phyloP scores from a whole-genome alignment of 2,329 filamentous ascomycete genomes.

The Fusarium sp. region DNA sequence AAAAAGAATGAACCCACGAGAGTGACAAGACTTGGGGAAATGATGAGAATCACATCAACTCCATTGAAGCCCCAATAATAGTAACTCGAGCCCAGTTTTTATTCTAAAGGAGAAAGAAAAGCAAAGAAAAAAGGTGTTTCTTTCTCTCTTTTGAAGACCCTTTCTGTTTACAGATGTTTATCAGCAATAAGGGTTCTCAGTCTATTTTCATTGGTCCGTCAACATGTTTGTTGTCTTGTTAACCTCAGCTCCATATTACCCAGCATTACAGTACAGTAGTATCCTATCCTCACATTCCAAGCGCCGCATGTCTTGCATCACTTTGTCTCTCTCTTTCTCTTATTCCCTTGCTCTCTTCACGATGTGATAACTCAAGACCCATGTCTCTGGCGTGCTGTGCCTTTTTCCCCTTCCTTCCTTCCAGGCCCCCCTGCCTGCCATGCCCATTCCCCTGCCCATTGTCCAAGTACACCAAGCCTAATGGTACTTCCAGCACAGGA shows the following conservation, averaged over 20 bases:
- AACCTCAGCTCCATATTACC: neutral
- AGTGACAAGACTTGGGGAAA: conserved; percentile 12
- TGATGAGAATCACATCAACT: conserved; percentile 32
- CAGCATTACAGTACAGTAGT: neutral
- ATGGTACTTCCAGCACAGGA: conserved; percentile 12
- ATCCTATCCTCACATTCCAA: conserved; percentile 12
- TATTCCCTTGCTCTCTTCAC: neutral
- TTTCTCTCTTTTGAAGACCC: neutral
- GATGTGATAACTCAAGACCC: conserved; percentile 26
- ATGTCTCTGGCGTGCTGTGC: conserved; percentile 42
- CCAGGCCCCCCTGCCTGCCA: conserved; percentile 39
- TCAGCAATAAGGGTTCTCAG: neutral
- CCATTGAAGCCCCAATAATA: conserved; percentile 12
- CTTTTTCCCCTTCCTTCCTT: conserved; percentile 4
- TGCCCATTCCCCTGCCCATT: conserved; percentile 27
- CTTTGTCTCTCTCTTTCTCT: conserved; percentile 17
- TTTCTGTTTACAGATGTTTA: neutral
- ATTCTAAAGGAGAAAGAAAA: neutral
- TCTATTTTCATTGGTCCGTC: neutral
- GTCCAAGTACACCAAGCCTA: conserved; percentile 20
- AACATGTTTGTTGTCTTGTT: neutral
- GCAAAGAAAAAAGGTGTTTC: neutral
- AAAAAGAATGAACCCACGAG: conserved; percentile 10
- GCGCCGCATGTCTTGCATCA: conserved; percentile 44
- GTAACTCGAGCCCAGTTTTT: conserved; percentile 7